Conservation (phyloP, 805 yeast genomes). For the Diddensiella transvaalensis region DNA sequence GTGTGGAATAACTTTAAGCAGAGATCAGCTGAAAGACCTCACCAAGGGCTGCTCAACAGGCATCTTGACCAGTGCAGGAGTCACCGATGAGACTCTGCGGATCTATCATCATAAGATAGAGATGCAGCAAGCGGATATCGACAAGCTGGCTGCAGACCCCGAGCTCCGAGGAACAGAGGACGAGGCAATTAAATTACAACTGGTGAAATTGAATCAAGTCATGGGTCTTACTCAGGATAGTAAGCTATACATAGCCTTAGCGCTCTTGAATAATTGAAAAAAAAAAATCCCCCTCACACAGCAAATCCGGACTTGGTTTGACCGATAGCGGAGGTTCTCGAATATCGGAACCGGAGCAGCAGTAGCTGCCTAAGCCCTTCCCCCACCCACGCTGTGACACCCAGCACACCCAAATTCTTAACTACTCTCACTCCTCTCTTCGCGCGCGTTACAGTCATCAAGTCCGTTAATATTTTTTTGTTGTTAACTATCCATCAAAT, state of each 20-base stretch:
- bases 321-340: too few species aligned
- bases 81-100: slow-evolving; percentile 16
- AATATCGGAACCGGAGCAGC: too few species aligned
- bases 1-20: slow-evolving; percentile 24
- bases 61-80: slow-evolving; percentile 23
- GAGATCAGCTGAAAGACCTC: slow-evolving; percentile 21
- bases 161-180: slow-evolving; percentile 13
- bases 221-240: slow-evolving; percentile 11
- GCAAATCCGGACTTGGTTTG: too few species aligned
- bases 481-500: too few species aligned
- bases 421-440: too few species aligned
- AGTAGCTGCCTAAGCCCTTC: too few species aligned
- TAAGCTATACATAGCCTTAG: slow-evolving; percentile 16
- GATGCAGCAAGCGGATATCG: slow-evolving; percentile 12
- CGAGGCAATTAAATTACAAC: slow-evolving; percentile 12
- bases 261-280: slow-evolving; percentile 4
- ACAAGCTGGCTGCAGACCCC: slow-evolving; percentile 9
- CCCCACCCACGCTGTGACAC: too few species aligned
- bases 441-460: too few species aligned
- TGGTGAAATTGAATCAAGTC: slow-evolving; percentile 10
- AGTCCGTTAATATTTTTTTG: too few species aligned
- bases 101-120: slow-evolving; percentile 8
- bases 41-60: slow-evolving; percentile 14
- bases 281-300: too few species aligned
- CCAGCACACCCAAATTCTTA: too few species aligned